Percentiles rank a stretch among this genome's conserved stretches.
Conservation (phyloP, 352 stramenopile species). For the Globisporangium perplexum region DNA sequence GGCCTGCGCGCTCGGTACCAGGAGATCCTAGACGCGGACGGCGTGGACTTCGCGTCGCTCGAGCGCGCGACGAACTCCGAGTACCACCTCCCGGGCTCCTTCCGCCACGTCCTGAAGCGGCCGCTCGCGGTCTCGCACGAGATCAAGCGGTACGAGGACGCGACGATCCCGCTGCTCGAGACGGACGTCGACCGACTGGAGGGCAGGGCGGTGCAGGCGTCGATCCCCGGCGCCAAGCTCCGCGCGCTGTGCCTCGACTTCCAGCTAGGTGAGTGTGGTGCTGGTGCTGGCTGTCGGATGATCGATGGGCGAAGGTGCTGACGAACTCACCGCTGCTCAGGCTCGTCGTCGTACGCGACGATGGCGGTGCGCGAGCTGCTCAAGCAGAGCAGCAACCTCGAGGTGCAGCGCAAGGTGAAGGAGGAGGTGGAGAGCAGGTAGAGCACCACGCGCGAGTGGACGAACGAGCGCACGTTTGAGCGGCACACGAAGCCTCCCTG, state of each 20-base stretch:
- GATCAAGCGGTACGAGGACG: constrained; percentile 92
- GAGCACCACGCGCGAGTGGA: too few relatives aligned
- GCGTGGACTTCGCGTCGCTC: constrained; percentile 65
- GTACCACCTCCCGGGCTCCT: constrained; percentile 91
- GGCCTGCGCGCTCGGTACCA: constrained; percentile 62
- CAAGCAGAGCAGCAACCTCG: constrained; percentile 87
- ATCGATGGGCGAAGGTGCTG: neutral
- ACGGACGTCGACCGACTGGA: constrained; percentile 90
- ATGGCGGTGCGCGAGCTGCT: constrained; percentile 95
- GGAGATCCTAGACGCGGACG: constrained; percentile 47
- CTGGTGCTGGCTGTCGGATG: neutral
- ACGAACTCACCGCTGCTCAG: constrained; percentile 10
- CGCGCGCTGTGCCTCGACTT: constrained; percentile 80
- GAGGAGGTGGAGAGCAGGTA: constrained; percentile 11
- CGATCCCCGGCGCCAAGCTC: constrained; percentile 54
- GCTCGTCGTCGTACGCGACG: constrained; percentile 92
- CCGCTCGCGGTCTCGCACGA: constrained; percentile 87
- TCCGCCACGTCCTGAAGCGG: constrained; percentile 90
- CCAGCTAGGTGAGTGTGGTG: constrained; percentile 39
- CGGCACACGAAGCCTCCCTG: too few relatives aligned
- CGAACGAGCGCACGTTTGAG: neutral
- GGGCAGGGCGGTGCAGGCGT: constrained; percentile 25
- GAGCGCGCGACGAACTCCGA: constrained; percentile 77
- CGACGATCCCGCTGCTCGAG: constrained; percentile 87
- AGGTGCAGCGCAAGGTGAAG: constrained; percentile 28